Percentiles rank a stretch among this genome's conserved stretches.
These are phyloP conservation scores for Brassica incana DNA, from an alignment of 345 rosid genomes.

Conservation along the genomic window DNA sequence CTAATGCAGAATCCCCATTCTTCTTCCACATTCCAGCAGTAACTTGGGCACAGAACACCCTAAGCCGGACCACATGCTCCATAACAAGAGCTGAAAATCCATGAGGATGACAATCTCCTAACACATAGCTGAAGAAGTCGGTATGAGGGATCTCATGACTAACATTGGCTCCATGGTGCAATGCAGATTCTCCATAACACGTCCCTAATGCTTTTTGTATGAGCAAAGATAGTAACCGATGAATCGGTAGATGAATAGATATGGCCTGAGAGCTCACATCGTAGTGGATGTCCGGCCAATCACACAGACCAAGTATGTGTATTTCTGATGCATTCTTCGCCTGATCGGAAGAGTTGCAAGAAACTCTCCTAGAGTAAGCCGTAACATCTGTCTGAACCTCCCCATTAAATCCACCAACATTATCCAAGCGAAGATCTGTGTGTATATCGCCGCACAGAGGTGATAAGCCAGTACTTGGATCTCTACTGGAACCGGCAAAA, in stretches of 20 bases:
- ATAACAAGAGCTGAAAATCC: constrained; percentile 83
- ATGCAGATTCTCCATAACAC: constrained; percentile 62
- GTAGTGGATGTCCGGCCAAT: constrained; percentile 72
- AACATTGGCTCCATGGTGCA: constrained; percentile 27
- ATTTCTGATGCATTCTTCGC: constrained; percentile 43
- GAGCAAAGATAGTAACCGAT: constrained; percentile 76
- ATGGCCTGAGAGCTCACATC: constrained; percentile 82
- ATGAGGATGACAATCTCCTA: constrained; percentile 61
- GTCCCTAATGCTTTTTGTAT: constrained; percentile 65
- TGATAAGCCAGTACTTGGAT: constrained; percentile 37
- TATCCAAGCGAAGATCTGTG: constrained; percentile 44
- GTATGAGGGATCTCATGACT: constrained; percentile 38
- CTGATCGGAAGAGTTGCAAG: constrained; percentile 37
- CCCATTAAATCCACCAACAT: constrained; percentile 36
- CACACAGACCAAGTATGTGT: constrained; percentile 49
- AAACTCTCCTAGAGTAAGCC: constrained; percentile 39
- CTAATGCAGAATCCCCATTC: constrained; percentile 78
- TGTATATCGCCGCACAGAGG: constrained; percentile 38
- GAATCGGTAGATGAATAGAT: constrained; percentile 83
- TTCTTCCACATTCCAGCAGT: constrained; percentile 95
- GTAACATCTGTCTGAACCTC: constrained; percentile 37
- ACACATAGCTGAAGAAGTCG: constrained; percentile 68
- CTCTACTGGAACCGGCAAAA: constrained; percentile 55
- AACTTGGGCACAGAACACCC: constrained; percentile 91
- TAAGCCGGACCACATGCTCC: constrained; percentile 89